Base-by-base conservation (phyloP, 768 basidiomycete species). In the Leucosporidium scottii region DNA sequence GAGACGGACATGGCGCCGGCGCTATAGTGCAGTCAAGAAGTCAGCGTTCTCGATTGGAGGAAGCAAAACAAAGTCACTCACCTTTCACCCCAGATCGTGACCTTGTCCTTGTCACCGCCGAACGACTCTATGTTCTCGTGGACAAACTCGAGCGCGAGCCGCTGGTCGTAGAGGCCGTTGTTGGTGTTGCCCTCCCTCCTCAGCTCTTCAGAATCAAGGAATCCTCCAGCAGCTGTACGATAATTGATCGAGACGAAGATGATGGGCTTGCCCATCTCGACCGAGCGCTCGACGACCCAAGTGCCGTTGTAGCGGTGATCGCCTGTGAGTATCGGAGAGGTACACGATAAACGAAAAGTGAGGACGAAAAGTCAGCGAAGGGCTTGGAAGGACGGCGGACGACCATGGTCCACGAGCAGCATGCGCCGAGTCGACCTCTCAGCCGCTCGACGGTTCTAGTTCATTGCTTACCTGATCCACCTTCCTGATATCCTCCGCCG, bases 51-150 rank as follows among this genome's bases (percentile, higher is more conserved):
- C 34, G 34, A 34, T 5, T 4, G 34, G 4, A 13, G 17, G 12
- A 48, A 21, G 44, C 8, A 36, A 17, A 4, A 44, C 6, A 7
- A 9, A 17, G 25, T 1, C 13, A 48, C 59, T 15, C 12, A 44
- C 64, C 55, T 51, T 36, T 73, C 68, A 5, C 72, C 72, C 65
- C 65, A 68, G 17, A 73, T 63, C 13, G 72, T 70, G 0, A 81
- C 85, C 78, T 85, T 86, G 18, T 77, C 69, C 20, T 83, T 82
- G 76, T 87, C 83, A 1, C 87, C 87, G 18, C 86, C 86, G 73
- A 88, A 88, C 4, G 81, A 81, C 4, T 79, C 82, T 23, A 88
- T 84, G 71, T 89, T 86, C n/a, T 85, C 79, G 68, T 86, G 82
- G 0, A 88, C 78, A 76, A 87, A 89, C 21, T 78, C 71, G 0